Evolutionary conservation across 148 eudicot genomes (phyloP).

Genomic region (Rhododendron simsii): DNA sequence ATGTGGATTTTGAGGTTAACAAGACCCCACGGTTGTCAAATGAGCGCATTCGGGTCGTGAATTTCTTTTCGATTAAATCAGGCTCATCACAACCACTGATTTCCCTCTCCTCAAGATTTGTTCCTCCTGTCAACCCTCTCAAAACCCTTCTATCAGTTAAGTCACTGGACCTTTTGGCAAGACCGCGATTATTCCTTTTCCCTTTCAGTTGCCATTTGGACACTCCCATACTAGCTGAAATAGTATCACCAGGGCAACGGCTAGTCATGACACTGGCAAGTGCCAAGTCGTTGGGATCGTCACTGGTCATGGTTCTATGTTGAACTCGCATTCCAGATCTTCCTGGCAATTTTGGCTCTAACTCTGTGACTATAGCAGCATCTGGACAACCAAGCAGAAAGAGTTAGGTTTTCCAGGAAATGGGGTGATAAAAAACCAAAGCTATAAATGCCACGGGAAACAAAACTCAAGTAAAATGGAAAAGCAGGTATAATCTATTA

Average conservation of each 20-base stretch:
- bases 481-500: neutral
- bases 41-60: conserved; percentile 25
- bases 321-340: conserved; percentile 41
- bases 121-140: conserved; percentile 22
- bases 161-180: conserved; percentile 44
- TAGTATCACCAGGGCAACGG: conserved; percentile 34
- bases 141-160: conserved; percentile 17
- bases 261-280: conserved; percentile 35
- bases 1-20: conserved; percentile 26
- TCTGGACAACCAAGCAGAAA: conserved; percentile 43
- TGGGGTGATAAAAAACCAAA: neutral
- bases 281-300: conserved; percentile 43
- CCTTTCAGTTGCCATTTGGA: conserved; percentile 89
- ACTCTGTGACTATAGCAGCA: conserved; percentile 40
- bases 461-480: neutral
- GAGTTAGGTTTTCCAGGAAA: conserved; percentile 2
- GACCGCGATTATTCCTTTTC: conserved; percentile 67
- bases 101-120: conserved; percentile 34
- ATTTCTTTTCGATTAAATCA: conserved; percentile 41
- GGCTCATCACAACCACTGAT: conserved; percentile 40
- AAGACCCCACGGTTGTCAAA: conserved; percentile 32
- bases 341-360: conserved; percentile 46
- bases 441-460: neutral
- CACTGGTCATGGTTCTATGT: conserved; percentile 60
- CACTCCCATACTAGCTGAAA: conserved; percentile 35